Percentiles rank a stretch among this genome's conserved stretches.
phyloP scores from a whole-genome alignment of 805 yeast species.

The Lachancea cidri region DNA sequence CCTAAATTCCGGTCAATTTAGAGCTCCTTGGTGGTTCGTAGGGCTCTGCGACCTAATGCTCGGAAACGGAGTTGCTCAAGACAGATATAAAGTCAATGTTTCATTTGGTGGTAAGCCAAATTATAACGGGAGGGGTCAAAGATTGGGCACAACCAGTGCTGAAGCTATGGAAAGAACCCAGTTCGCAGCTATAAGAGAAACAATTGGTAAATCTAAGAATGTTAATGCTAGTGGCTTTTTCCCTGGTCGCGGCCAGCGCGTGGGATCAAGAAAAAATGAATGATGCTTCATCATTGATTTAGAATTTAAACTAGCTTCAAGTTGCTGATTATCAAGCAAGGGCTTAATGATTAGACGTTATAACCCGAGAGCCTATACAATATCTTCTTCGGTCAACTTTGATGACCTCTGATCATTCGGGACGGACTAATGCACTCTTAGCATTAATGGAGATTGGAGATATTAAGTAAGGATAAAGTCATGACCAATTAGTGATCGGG shows the following conservation, averaged over 20 bases:
- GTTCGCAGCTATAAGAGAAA: not conserved
- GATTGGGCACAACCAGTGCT: conserved; percentile 26
- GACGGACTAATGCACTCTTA: not conserved
- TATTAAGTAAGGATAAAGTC: not conserved
- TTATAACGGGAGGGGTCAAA: conserved; percentile 32
- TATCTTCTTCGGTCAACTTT: too few relatives aligned
- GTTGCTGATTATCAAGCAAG: too few relatives aligned
- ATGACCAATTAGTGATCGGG: not conserved
- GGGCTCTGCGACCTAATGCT: conserved; percentile 3
- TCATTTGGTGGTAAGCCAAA: not conserved
- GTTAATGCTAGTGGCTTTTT: conserved; percentile 3
- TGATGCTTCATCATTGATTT: too few relatives aligned
- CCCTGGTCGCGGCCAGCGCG: conserved; percentile 12
- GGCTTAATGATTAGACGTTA: too few relatives aligned
- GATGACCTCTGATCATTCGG: not conserved
- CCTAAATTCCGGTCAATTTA: conserved; percentile 8
- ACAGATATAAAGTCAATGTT: conserved; percentile 2
- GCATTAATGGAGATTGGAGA: not conserved
- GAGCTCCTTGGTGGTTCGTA: conserved; percentile 12
- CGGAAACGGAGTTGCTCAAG: not conserved
- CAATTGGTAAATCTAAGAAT: not conserved
- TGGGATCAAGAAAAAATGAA: conserved; percentile 5
- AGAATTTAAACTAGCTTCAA: too few relatives aligned
- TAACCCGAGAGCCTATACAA: too few relatives aligned
- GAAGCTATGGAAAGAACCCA: not conserved